Conservation (phyloP, 2,329 filamentous ascomycete genomes). For the Xylariaceae sp. region DNA sequence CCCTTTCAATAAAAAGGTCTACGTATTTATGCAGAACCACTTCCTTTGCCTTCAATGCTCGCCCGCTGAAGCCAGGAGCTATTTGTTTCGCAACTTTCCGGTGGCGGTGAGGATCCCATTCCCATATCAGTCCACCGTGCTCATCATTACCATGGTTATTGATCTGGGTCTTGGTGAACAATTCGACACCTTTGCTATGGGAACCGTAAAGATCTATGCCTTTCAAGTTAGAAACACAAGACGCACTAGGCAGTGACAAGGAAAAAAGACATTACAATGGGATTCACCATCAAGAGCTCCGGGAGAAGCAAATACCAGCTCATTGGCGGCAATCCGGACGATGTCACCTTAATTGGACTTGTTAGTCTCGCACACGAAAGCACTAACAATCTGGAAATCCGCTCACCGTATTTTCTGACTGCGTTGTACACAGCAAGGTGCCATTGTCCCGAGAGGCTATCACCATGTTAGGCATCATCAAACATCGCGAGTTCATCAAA, state of each 20-base stretch:
- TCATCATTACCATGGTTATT: neutral
- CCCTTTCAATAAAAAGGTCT: constrained; percentile 21
- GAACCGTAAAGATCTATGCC: constrained; percentile 24
- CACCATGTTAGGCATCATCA: neutral
- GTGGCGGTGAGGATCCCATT: constrained; percentile 18
- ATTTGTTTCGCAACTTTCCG: constrained; percentile 16
- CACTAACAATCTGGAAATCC: neutral
- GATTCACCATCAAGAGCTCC: constrained; percentile 19
- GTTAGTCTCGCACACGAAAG: neutral
- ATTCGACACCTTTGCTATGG: constrained; percentile 25
- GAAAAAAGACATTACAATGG: too few species aligned
- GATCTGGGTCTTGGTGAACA: neutral
- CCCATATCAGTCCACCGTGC: constrained; percentile 16
- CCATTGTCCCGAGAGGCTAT: constrained; percentile 23
- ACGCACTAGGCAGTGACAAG: constrained; percentile 45
- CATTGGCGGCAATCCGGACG: constrained; percentile 40
- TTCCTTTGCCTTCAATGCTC: constrained; percentile 14
- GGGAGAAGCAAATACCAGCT: constrained; percentile 39
- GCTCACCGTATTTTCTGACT: constrained; percentile 25
- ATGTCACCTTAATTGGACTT: constrained; percentile 23
- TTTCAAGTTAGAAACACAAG: constrained; percentile 34
- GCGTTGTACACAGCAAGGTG: constrained; percentile 19
- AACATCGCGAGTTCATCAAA: too few species aligned
- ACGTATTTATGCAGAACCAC: constrained; percentile 22
- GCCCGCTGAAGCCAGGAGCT: constrained; percentile 22